These are phyloP conservation scores for Paecilomyces sp. DNA, from an alignment of 2,329 filamentous ascomycete species.

Conservation along the genomic window DNA sequence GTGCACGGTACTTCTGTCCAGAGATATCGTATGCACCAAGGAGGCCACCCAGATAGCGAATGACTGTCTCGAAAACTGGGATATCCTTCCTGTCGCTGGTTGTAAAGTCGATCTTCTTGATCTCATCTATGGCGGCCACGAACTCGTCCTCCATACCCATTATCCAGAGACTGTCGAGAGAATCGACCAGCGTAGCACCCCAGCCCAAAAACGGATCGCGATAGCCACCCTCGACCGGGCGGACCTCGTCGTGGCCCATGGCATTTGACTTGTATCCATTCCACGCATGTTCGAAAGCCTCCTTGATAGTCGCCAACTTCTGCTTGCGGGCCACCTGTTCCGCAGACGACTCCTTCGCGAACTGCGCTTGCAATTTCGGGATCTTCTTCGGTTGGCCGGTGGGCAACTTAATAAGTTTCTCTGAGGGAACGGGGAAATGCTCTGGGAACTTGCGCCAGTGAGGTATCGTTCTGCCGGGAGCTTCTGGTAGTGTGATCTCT, in stretches of 20 bases:
- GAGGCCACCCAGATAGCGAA: slow-evolving; percentile 83
- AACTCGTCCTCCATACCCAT: slow-evolving; percentile 75
- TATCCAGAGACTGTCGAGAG: slow-evolving; percentile 79
- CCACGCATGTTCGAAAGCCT: slow-evolving; percentile 74
- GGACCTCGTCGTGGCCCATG: slow-evolving; percentile 81
- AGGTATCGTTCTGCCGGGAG: slow-evolving; percentile 25
- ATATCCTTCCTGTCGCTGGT: slow-evolving; percentile 61
- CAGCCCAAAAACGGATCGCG: slow-evolving; percentile 85
- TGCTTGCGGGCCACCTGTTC: slow-evolving; percentile 56
- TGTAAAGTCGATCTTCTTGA: slow-evolving; percentile 76
- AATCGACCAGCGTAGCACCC: slow-evolving; percentile 81
- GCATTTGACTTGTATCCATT: slow-evolving; percentile 70
- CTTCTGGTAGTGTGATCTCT: slow-evolving; percentile 19
- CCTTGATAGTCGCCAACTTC: slow-evolving; percentile 61
- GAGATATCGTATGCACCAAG: slow-evolving; percentile 82
- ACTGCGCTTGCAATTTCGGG: slow-evolving; percentile 68
- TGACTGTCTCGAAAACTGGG: slow-evolving; percentile 87
- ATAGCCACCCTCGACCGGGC: slow-evolving; percentile 59
- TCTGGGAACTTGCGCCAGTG: slow-evolving; percentile 72
- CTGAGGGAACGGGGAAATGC: slow-evolving; percentile 66
- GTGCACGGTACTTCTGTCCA: slow-evolving; percentile 57
- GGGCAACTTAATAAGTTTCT: slow-evolving; percentile 69
- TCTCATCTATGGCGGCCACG: slow-evolving; percentile 63
- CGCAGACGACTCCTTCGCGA: slow-evolving; percentile 55
- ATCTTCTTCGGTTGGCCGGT: slow-evolving; percentile 62